Conservation (phyloP, 371 early-diverging fungal species). For the Funneliformis caledonium region DNA sequence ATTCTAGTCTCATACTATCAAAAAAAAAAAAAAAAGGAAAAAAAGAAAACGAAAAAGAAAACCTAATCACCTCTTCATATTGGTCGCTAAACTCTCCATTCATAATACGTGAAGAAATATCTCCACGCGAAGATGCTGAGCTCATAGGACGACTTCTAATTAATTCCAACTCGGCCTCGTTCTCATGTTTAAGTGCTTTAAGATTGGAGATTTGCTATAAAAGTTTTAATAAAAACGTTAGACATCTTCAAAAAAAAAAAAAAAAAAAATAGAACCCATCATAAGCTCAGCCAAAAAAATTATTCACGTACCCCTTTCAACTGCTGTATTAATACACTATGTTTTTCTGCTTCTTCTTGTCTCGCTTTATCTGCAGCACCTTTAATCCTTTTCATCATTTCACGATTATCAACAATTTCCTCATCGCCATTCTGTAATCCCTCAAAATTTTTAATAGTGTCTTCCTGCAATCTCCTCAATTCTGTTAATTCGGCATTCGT, state of each 20-base stretch:
- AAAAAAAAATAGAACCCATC: too few relatives aligned
- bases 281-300: too few relatives aligned
- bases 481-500: not conserved
- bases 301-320: slow-evolving; percentile 8
- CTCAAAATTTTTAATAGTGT: not conserved
- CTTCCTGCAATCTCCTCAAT: not conserved
- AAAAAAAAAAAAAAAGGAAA: not conserved
- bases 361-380: not conserved
- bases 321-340: slow-evolving; percentile 1
- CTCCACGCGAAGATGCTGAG: not conserved
- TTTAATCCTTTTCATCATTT: not conserved
- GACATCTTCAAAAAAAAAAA: too few relatives aligned
- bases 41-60: too few relatives aligned
- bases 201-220: slow-evolving; percentile 33
- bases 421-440: not conserved
- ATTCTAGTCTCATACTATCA: not conserved
- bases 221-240: not conserved
- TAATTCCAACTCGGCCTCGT: slow-evolving; percentile 27
- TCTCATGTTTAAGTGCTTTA: slow-evolving; percentile 21
- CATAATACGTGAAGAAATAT: slow-evolving; percentile 22
- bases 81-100: slow-evolving; percentile 40
- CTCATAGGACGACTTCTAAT: slow-evolving; percentile 29
- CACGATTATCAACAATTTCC: not conserved
- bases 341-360: slow-evolving; percentile 25
- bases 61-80: slow-evolving; percentile 30